A percentile compares a stretch with the other conserved stretches of the same genome.
Conservation (phyloP, 257 asterid genomes). For the Solanum tarapatanum region DNA sequence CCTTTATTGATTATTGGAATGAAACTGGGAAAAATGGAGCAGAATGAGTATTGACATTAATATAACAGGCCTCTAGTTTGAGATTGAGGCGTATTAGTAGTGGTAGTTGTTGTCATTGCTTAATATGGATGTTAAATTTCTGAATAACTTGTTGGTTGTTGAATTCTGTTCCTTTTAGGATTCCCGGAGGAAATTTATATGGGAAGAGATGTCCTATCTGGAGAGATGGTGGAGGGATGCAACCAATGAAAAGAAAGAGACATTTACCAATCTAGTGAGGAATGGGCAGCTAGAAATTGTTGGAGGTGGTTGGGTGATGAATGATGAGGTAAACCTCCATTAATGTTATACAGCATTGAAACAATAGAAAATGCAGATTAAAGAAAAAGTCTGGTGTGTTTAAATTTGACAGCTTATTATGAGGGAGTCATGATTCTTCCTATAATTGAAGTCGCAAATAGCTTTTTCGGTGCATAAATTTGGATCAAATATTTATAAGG, state of each 20-base stretch:
- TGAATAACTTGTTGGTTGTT: not conserved
- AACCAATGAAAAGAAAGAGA: constrained; percentile 49
- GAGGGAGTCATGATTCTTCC: not conserved
- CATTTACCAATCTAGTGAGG: constrained; percentile 64
- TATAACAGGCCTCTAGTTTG: not conserved
- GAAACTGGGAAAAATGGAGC: not conserved
- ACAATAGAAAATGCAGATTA: not conserved
- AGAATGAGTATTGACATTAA: not conserved
- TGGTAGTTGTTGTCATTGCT: not conserved
- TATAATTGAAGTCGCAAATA: not conserved
- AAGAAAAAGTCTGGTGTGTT: not conserved
- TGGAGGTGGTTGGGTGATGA: constrained; percentile 99
- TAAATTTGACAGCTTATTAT: not conserved
- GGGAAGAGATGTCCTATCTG: constrained; percentile 99
- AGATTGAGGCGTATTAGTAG: not conserved
- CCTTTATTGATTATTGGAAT: not conserved
- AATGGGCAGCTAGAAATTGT: constrained; percentile 95
- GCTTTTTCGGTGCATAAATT: not conserved
- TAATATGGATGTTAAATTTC: not conserved
- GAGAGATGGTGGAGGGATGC: constrained; percentile 99
- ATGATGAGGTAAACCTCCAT: constrained; percentile 67
- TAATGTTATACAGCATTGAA: not conserved
- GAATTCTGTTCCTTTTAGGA: constrained; percentile 38
- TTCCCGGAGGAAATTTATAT: constrained; percentile 76
- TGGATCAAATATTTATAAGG: not conserved